Base-by-base conservation (phyloP, 2,329 filamentous ascomycete species). In the Pseudogymnoascus sp. region DNA sequence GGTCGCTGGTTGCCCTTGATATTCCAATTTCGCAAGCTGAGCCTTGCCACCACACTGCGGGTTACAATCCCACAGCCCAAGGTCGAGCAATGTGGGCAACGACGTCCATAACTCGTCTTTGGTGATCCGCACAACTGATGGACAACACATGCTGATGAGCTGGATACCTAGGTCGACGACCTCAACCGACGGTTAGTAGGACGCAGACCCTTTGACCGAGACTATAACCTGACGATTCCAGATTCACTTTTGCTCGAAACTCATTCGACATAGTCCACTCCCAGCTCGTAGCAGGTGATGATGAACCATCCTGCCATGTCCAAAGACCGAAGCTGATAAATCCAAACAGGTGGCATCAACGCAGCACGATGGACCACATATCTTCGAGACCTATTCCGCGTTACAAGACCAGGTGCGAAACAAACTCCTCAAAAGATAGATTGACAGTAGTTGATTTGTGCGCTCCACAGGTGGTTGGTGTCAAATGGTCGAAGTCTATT, bases 401-500 rank as follows among this genome's bases (percentile, higher is more conserved):
- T 91, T 8, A 77, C 92, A 66, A 87, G 84, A 60, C 87, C 86
- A 5, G 88, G 56, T 60, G 23, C 56, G 56, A 60, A 60, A 60
- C 31, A 8, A 60, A 28, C 31, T 4, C 2, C 10, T 38, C 56
- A n/a, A 31, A 53, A 18, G 21, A 31, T 60, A 23, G 56, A 37
- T 23, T 60, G 16, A 8, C 18, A 60, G 56, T 8, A 38, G 23
- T 31, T 60, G 37, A 60, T 28, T 60, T 31, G 25, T 53, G 47
- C 37, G 16, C 16, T 60, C 18, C 31, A 37, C 23, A 60, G 56
- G 87, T 1, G 92, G 92, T 1, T 96, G 91, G 91, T 82, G 89
- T 64, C 91, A 96, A 71, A 87, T 96, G 82, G 84, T 90, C n/a
- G 92, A 96, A 72, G 83, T 92, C 69, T 91, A 95, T 71, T 88